Evolutionary conservation across 2,329 filamentous ascomycete species (phyloP).

Genomic region (Monilinia fructicola): DNA sequence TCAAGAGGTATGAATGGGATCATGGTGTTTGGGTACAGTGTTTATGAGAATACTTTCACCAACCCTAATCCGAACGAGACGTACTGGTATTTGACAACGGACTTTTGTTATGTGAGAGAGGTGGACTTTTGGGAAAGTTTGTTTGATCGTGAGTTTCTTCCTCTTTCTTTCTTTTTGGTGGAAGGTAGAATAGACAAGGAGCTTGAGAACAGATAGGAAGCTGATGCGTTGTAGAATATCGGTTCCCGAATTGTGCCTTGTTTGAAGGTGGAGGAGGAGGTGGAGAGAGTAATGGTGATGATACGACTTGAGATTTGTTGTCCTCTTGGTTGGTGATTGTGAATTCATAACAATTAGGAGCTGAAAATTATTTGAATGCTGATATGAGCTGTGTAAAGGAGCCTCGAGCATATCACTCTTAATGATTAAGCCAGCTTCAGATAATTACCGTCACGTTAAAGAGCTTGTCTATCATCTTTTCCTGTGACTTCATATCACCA

Average conservation of each 20-base stretch:
- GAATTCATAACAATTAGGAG: too few relatives aligned
- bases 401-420: too few relatives aligned
- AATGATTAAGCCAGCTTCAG: too few relatives aligned
- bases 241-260: slow-evolving; percentile 6
- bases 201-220: neutral
- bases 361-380: too few relatives aligned
- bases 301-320: neutral
- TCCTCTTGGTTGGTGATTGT: too few relatives aligned
- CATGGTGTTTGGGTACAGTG: slow-evolving; percentile 19
- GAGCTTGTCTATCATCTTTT: too few relatives aligned
- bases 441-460: too few relatives aligned
- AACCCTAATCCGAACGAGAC: slow-evolving; percentile 19
- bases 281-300: neutral
- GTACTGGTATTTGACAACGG: slow-evolving; percentile 31
- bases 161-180: neutral
- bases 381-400: too few relatives aligned
- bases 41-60: neutral
- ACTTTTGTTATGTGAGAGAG: slow-evolving; percentile 32
- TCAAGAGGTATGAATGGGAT: slow-evolving; percentile 14
- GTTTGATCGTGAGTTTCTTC: slow-evolving; percentile 27
- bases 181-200: neutral
- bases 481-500: too few relatives aligned
- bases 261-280: slow-evolving; percentile 3
- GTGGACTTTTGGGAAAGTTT: slow-evolving; percentile 30
- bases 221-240: slow-evolving; percentile 16